These are phyloP conservation scores for Suillus discolor DNA, from an alignment of 768 basidiomycete species.

Conservation along the genomic window DNA sequence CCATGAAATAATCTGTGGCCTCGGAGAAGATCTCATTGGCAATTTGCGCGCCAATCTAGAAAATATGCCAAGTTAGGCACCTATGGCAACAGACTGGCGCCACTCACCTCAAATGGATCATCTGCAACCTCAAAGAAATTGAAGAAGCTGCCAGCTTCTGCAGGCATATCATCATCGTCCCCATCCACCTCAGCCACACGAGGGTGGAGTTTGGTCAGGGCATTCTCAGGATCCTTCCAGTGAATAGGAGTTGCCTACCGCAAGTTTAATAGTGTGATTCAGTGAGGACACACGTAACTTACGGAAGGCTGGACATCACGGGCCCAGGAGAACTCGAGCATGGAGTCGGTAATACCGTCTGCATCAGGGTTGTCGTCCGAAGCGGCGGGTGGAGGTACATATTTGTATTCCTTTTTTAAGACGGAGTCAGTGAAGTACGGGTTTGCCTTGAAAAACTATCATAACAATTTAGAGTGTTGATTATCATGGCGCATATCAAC, in stretches of 20 bases:
- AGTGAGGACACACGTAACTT: constrained; percentile 23
- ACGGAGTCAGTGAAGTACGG: constrained; percentile 78
- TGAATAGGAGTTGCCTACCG: constrained; percentile 64
- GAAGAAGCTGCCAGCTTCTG: constrained; percentile 84
- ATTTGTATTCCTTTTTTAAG: constrained; percentile 83
- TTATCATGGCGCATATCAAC: constrained; percentile 9
- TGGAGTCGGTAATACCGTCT: constrained; percentile 75
- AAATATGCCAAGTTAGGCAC: not conserved
- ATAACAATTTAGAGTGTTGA: constrained; percentile 9
- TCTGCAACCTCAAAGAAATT: constrained; percentile 75
- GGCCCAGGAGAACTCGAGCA: constrained; percentile 82
- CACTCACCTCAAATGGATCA: constrained; percentile 70
- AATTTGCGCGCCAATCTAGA: constrained; percentile 70
- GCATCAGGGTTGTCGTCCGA: constrained; percentile 62
- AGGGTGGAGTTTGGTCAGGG: constrained; percentile 80
- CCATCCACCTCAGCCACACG: constrained; percentile 63
- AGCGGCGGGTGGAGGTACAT: constrained; percentile 54
- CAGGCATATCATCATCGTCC: constrained; percentile 56
- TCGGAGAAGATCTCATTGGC: constrained; percentile 81
- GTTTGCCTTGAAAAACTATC: constrained; percentile 83
- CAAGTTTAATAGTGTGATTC: constrained; percentile 3
- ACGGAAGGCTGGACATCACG: constrained; percentile 72
- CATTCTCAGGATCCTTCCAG: constrained; percentile 80
- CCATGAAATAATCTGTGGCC: constrained; percentile 82
- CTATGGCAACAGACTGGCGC: not conserved